phyloP scores from a whole-genome alignment of 179 eudicot species.

The Pouteria campechiana region DNA sequence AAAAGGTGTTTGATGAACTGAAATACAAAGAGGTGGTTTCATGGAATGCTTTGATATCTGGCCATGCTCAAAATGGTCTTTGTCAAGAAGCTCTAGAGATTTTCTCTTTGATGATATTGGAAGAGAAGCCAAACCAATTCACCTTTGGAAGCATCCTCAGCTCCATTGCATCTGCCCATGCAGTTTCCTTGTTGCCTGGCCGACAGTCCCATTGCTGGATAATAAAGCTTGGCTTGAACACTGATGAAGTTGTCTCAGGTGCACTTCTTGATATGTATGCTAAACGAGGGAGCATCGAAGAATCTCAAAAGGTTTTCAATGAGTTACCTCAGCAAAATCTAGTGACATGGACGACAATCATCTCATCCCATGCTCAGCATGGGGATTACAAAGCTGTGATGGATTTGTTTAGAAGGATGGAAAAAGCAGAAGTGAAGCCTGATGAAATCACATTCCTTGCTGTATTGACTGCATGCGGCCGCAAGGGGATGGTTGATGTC shows the following conservation, averaged over 20 bases:
- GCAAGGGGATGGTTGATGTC: constrained; percentile 77
- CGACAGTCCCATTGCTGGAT: constrained; percentile 59
- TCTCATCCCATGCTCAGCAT: constrained; percentile 75
- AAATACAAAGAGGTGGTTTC: constrained; percentile 36
- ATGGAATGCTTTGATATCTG: constrained; percentile 86
- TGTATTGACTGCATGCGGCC: constrained; percentile 68
- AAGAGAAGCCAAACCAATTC: constrained; percentile 48
- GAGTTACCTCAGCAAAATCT: constrained; percentile 39
- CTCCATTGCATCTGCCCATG: constrained; percentile 71
- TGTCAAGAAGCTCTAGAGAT: constrained; percentile 56
- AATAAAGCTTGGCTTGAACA: constrained; percentile 50
- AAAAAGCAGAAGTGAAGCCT: constrained; percentile 35
- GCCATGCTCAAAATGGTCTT: constrained; percentile 46
- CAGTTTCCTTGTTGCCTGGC: constrained; percentile 58
- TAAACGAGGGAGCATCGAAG: constrained; percentile 70
- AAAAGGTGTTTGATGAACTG: constrained; percentile 54
- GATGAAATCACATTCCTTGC: constrained; percentile 75
- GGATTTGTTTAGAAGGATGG: constrained; percentile 51
- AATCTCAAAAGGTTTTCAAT: constrained; percentile 46
- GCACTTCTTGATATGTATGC: constrained; percentile 93
- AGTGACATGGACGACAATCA: constrained; percentile 85
- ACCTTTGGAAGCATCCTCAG: constrained; percentile 73
- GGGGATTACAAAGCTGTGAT: constrained; percentile 79
- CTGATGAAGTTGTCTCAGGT: constrained; percentile 41
- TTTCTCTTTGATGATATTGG: constrained; percentile 30